phyloP scores from a whole-genome alignment of 345 rosid species.

The Draba incana region DNA sequence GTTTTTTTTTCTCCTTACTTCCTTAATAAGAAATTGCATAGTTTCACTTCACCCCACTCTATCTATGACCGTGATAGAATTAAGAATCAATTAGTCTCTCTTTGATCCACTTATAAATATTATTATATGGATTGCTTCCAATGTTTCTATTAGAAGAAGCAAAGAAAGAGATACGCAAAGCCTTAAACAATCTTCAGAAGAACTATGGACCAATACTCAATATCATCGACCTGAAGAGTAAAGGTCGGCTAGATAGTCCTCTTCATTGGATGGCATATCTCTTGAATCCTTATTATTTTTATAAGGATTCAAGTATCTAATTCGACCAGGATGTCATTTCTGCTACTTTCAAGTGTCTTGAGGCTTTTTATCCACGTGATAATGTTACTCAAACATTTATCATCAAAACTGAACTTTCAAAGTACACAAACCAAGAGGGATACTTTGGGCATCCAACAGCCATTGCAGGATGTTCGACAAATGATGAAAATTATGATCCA shows the following conservation, averaged over 20 bases:
- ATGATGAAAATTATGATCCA: slow-evolving; percentile 4
- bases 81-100: no score
- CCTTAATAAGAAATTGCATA: no score
- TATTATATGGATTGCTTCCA: no score
- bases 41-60: no score
- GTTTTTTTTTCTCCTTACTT: no score
- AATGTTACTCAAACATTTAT: background rate
- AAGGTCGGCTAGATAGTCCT: slow-evolving; percentile 5
- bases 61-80: no score
- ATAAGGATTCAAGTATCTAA: background rate
- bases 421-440: background rate
- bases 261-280: slow-evolving; percentile 3
- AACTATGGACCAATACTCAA: no score
- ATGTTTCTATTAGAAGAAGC: background rate
- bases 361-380: background rate
- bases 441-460: slow-evolving; percentile 3
- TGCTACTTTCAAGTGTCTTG: background rate
- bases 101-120: no score
- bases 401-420: slow-evolving; percentile 6
- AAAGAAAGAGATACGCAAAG: slow-evolving; percentile 2
- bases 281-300: slow-evolving; percentile 11
- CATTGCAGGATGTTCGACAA: background rate
- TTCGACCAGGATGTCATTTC: background rate
- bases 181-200: background rate
- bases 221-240: no score